Evolutionary conservation across 768 basidiomycete genomes (phyloP).

Genomic region (Pleurotus citrinopileatus): DNA sequence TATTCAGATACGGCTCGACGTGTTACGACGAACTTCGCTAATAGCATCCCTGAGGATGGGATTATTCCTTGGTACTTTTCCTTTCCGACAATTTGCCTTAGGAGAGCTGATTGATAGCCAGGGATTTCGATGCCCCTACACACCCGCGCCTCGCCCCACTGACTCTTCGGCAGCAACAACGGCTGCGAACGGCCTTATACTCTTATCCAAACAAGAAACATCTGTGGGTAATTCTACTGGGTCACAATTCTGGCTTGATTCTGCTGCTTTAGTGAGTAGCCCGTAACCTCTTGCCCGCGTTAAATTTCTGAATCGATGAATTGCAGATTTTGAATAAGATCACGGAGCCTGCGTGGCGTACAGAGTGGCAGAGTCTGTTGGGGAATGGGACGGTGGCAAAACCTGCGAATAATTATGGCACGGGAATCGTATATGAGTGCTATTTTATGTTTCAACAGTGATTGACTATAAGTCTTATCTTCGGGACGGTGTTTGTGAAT

Average conservation of each 20-base stretch:
- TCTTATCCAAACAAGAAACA: constrained; percentile 46
- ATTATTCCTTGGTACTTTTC: constrained; percentile 58
- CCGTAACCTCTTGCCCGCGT: not conserved
- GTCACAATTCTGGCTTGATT: constrained; percentile 38
- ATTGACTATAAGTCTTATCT: too few relatives aligned
- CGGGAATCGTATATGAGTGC: constrained; percentile 57
- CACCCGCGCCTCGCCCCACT: constrained; percentile 53
- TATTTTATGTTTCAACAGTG: not conserved
- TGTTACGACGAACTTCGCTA: constrained; percentile 58
- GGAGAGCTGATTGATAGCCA: constrained; percentile 17
- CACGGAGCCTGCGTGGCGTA: constrained; percentile 52
- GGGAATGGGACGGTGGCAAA: constrained; percentile 65
- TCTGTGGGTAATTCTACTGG: constrained; percentile 16
- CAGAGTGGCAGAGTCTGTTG: constrained; percentile 59
- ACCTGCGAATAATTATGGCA: constrained; percentile 51
- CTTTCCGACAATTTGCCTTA: not conserved
- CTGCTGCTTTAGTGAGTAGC: constrained; percentile 44
- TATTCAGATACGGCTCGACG: constrained; percentile 59
- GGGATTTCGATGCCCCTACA: constrained; percentile 73
- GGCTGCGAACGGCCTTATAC: constrained; percentile 54
- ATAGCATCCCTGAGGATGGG: constrained; percentile 52
- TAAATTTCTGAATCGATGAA: not conserved
- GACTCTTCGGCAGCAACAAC: constrained; percentile 72
- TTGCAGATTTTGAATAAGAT: constrained; percentile 43
- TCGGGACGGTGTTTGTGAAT: too few relatives aligned